Evolutionary conservation across 495 filamentous ascomycete genomes (phyloP), one percentile per base, ranked within the genome.

Genomic region (Tuber magnatum): DNA sequence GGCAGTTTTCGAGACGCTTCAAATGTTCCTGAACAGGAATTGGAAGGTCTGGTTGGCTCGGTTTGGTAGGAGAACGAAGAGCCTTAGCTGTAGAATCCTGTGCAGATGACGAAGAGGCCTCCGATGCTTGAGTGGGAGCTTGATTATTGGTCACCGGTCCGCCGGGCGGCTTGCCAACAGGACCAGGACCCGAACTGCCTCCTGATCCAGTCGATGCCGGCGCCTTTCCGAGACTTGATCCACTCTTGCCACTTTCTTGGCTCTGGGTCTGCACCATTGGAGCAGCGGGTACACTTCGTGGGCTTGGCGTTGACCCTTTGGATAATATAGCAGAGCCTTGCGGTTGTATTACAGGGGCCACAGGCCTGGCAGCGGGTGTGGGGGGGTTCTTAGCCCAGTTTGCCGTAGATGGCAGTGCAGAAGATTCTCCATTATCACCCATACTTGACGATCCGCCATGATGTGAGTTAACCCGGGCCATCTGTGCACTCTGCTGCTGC

Each of bases 351-450:
- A 81, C 78, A 71, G 78, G 81, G 68, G 80, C 71, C n/a, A 71
- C 81, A n/a, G 81, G 51, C 38, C 78, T 83, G 41, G 69, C 70
- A 73, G 81, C 81, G 24, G 81, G 89, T 28, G 86, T 84, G 46
- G 91, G 89, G 7, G 88, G 86, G 75, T 92, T 91, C 78, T 92
- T 93, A 70, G 94, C 95, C 95, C 95, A 99, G 81, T 90, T 97
- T 7, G 94, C 95, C 9, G 94, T 92, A 10, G 94, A 91, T 0
- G 95, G 95, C 22, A 99, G 87, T 16, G 93, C 96, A 61, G 96
- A 91, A 1, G 91, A 90, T 82, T 97, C 94, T 51, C 87, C 88
- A 78, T 86, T 86, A 51, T 86, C 83, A 22, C 84, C 76, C 7
- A 72, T 73, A 70, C 75, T 75, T 43, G 76, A 74, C 16, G 85